A percentile compares a stretch with the other conserved stretches of the same genome.
These are phyloP conservation scores for Gyrodon lividus DNA, from an alignment of 768 basidiomycete genomes.

Conservation along the genomic window DNA sequence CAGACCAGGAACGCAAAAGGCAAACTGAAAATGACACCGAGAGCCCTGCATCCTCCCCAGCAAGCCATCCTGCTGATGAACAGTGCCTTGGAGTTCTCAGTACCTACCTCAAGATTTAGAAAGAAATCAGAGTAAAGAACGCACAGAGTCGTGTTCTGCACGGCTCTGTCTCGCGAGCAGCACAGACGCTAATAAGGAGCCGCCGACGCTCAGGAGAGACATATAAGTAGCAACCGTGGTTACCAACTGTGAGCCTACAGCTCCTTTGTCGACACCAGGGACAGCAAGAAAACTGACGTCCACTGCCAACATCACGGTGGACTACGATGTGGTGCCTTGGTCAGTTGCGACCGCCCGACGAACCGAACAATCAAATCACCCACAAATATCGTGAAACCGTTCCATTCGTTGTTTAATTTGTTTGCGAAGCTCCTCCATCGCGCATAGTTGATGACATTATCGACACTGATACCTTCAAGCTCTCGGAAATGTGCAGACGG, in stretches of 20 bases:
- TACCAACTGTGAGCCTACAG: slow-evolving; percentile 6
- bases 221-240: slow-evolving; percentile 35
- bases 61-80: slow-evolving; percentile 22
- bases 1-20: slow-evolving; percentile 34
- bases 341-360: not conserved
- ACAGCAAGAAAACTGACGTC: slow-evolving; percentile 56
- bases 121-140: not conserved
- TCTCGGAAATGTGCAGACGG: slow-evolving; percentile 42
- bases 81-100: slow-evolving; percentile 13
- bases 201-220: slow-evolving; percentile 36
- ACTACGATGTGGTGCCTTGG: slow-evolving; percentile 27
- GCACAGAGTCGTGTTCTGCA: slow-evolving; percentile 19
- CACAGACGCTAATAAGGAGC: slow-evolving; percentile 34
- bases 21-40: slow-evolving; percentile 33
- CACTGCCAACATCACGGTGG: slow-evolving; percentile 50
- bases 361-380: slow-evolving; percentile 12
- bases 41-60: slow-evolving; percentile 19
- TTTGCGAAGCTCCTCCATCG: slow-evolving; percentile 41
- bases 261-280: no score
- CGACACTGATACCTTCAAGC: slow-evolving; percentile 45
- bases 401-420: slow-evolving; percentile 46
- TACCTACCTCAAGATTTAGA: slow-evolving; percentile 18
- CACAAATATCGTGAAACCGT: slow-evolving; percentile 48
- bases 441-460: slow-evolving; percentile 36
- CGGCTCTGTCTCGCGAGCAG: slow-evolving; percentile 39